phyloP scores from a whole-genome alignment of 1,284 basidiomycete genomes.

The Trichosporon inkin region DNA sequence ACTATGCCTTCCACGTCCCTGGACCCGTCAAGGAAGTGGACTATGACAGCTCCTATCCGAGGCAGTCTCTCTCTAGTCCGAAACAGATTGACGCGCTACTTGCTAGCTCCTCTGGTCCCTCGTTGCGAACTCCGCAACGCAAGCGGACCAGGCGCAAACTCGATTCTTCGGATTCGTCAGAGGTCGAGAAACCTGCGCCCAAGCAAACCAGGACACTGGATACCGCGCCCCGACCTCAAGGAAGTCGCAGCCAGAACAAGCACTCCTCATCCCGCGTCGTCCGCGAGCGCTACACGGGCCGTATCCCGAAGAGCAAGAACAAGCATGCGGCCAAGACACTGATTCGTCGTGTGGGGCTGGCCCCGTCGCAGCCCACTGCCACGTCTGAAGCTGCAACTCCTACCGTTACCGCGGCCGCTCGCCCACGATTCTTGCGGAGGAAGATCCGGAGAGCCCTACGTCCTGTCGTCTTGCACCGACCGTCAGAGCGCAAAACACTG shows the following conservation, averaged over 20 bases:
- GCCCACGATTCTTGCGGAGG: background rate
- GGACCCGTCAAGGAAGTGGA: background rate
- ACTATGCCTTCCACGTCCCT: background rate
- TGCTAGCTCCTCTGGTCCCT: background rate
- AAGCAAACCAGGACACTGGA: background rate
- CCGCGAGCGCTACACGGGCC: background rate
- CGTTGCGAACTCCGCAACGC: background rate
- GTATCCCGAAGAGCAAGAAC: background rate
- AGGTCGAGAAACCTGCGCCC: background rate
- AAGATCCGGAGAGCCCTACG: background rate
- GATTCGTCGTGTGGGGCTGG: background rate
- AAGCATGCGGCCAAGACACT: background rate
- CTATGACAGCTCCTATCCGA: background rate
- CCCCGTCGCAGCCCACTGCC: background rate
- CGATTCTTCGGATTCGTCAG: background rate
- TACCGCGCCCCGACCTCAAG: background rate
- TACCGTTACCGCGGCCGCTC: background rate
- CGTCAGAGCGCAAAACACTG: background rate
- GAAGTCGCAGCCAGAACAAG: background rate
- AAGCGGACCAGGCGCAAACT: background rate
- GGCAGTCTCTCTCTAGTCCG: background rate
- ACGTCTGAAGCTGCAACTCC: background rate
- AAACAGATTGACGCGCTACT: background rate
- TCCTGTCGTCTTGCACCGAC: background rate
- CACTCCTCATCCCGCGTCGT: background rate